Evolutionary conservation across 2,329 filamentous ascomycete genomes (phyloP).

Genomic region (Cryphonectria nitschkei): DNA sequence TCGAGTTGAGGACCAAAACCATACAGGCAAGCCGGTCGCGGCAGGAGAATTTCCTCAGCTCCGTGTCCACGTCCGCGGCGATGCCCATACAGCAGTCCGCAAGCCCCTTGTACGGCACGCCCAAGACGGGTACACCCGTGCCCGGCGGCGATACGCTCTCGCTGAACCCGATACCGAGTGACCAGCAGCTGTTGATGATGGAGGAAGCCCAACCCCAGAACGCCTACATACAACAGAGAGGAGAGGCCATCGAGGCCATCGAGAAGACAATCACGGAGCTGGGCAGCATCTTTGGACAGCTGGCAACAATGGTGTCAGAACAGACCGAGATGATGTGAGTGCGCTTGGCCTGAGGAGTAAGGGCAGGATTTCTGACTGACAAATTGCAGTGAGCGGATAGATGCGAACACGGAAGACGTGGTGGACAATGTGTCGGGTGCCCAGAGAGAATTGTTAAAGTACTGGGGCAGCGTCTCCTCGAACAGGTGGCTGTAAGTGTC

Average conservation of each 20-base stretch:
- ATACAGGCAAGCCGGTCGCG: slow-evolving; percentile 91
- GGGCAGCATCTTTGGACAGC: slow-evolving; percentile 87
- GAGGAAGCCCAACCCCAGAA: slow-evolving; percentile 88
- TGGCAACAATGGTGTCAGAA: slow-evolving; percentile 95
- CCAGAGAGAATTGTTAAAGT: slow-evolving; percentile 92
- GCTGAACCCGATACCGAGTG: slow-evolving; percentile 78
- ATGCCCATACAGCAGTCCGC: slow-evolving; percentile 72
- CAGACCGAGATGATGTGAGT: slow-evolving; percentile 86
- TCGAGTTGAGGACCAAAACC: slow-evolving; percentile 96
- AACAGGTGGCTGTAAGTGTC: slow-evolving; percentile 76
- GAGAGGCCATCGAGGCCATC: slow-evolving; percentile 95
- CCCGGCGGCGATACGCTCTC: slow-evolving; percentile 77
- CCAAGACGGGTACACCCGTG: slow-evolving; percentile 67
- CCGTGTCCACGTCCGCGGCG: slow-evolving; percentile 78
- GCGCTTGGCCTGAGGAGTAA: not conserved
- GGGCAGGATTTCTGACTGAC: not conserved
- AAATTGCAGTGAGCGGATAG: slow-evolving; percentile 71
- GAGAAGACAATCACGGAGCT: slow-evolving; percentile 94
- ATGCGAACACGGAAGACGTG: slow-evolving; percentile 96
- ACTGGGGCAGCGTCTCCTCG: slow-evolving; percentile 91
- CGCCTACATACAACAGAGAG: slow-evolving; percentile 88
- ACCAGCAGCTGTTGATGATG: slow-evolving; percentile 90
- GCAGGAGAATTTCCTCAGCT: slow-evolving; percentile 95
- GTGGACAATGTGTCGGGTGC: slow-evolving; percentile 98
- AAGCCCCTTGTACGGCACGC: slow-evolving; percentile 84